phyloP scores from a whole-genome alignment of 2,329 filamentous ascomycete genomes.

The Pezicula rhizophila region DNA sequence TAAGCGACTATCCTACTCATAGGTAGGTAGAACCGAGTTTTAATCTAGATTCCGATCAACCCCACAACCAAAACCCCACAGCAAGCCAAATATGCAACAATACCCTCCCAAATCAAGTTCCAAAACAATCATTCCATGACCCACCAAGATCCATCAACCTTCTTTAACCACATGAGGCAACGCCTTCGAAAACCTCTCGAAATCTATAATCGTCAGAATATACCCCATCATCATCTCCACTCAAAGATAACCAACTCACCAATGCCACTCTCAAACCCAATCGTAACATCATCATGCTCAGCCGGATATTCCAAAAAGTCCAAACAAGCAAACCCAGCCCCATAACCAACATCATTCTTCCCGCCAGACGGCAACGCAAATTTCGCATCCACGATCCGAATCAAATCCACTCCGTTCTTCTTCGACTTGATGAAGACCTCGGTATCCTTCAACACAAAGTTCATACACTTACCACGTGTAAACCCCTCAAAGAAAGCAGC shows the following conservation, averaged over 20 bases:
- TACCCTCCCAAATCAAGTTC: no score
- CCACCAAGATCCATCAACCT: no score
- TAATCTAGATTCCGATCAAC: no score
- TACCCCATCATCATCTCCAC: no score
- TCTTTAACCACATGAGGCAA: no score
- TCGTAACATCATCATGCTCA: constrained; percentile 81
- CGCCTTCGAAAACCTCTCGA: no score
- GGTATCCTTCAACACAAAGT: constrained; percentile 74
- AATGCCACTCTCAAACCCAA: constrained; percentile 70
- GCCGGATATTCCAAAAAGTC: constrained; percentile 83
- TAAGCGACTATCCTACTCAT: no score
- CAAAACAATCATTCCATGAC: no score
- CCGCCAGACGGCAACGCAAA: constrained; percentile 64
- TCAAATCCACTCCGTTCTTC: constrained; percentile 57
- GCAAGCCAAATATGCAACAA: no score
- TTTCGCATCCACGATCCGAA: constrained; percentile 81
- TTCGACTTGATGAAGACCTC: constrained; percentile 69
- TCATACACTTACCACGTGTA: constrained; percentile 77
- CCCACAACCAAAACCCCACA: no score
- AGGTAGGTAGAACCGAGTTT: no score
- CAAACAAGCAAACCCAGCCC: constrained; percentile 70
- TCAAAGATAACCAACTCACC: constrained; percentile 29
- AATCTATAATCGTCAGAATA: no score
- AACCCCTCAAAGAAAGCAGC: constrained; percentile 83
- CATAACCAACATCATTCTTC: constrained; percentile 43